Percentiles rank a stretch among this genome's conserved stretches.
Evolutionary conservation across 352 stramenopile species (phyloP).

Genomic region (Pythium sukuiense): DNA sequence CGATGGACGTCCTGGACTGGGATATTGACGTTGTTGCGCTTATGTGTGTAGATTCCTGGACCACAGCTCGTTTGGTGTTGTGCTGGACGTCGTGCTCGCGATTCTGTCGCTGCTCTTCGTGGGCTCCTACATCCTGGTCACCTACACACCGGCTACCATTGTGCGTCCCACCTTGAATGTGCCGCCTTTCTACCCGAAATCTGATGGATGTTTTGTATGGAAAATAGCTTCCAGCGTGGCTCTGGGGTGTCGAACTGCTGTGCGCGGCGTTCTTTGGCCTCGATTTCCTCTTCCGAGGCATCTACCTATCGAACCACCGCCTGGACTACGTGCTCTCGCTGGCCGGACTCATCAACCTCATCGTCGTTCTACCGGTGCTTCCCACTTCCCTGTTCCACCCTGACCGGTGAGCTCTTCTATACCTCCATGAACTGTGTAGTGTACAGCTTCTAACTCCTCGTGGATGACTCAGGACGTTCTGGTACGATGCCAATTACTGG

Average conservation of each 20-base stretch:
- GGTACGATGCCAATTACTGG: constrained; percentile 75
- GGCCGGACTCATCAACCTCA: constrained; percentile 49
- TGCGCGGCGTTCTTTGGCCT: constrained; percentile 62
- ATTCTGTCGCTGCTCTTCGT: constrained; percentile 60
- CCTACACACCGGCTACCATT: constrained; percentile 65
- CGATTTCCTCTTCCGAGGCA: constrained; percentile 70
- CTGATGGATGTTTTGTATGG: too few species aligned
- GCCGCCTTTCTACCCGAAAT: neutral
- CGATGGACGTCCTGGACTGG: too few species aligned
- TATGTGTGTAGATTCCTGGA: constrained; percentile 58
- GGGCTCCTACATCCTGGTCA: constrained; percentile 72
- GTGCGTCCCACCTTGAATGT: constrained; percentile 26
- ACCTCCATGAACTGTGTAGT: neutral
- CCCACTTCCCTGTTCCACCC: constrained; percentile 70
- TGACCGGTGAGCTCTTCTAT: constrained; percentile 56
- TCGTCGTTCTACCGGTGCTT: constrained; percentile 74
- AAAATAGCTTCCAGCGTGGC: constrained; percentile 54
- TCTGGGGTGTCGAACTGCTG: constrained; percentile 71
- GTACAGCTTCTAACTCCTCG: neutral
- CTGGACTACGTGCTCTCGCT: constrained; percentile 67
- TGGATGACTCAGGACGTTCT: constrained; percentile 52
- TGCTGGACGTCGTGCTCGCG: constrained; percentile 62
- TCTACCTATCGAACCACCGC: constrained; percentile 71
- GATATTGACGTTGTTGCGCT: neutral
- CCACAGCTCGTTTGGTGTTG: constrained; percentile 70